These are phyloP conservation scores for Fusarium begoniae DNA, from an alignment of 2,329 filamentous ascomycete species.

Conservation along the genomic window DNA sequence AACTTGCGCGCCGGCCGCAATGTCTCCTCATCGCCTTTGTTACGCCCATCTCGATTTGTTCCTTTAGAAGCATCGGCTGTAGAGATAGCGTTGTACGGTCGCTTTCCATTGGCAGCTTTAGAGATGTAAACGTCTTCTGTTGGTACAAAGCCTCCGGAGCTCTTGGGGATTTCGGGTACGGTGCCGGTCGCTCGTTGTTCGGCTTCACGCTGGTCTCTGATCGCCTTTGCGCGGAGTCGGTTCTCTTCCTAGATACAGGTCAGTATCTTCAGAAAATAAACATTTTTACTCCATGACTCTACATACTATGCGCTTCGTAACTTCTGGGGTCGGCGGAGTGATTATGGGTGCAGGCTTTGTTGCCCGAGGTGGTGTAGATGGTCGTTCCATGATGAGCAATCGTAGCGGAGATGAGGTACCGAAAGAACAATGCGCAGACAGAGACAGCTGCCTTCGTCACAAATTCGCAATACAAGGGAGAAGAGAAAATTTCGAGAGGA, in stretches of 20 bases:
- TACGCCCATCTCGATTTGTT: conserved; percentile 75
- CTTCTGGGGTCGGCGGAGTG: conserved; percentile 64
- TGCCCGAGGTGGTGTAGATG: conserved; percentile 55
- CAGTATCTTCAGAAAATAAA: not conserved
- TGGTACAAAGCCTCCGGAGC: conserved; percentile 75
- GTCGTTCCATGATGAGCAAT: conserved; percentile 54
- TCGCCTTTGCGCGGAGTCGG: conserved; percentile 86
- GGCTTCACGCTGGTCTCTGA: conserved; percentile 77
- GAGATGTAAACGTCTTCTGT: conserved; percentile 70
- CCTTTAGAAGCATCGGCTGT: conserved; percentile 54
- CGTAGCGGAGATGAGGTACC: not conserved
- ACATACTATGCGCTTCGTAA: conserved; percentile 64
- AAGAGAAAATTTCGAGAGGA: not conserved
- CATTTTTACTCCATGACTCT: fast-evolving
- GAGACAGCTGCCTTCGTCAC: not conserved
- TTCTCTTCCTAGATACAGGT: conserved; percentile 75
- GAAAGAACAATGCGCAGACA: not conserved
- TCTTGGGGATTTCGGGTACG: conserved; percentile 55
- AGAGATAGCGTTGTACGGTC: conserved; percentile 72
- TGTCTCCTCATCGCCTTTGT: conserved; percentile 54
- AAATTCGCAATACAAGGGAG: not conserved
- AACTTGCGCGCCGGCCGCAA: conserved; percentile 88
- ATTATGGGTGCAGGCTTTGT: conserved; percentile 44
- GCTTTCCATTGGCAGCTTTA: conserved; percentile 66
- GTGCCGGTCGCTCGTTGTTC: conserved; percentile 60